These are phyloP conservation scores for Skeletonema grethae DNA, from an alignment of 108 stramenopile genomes.

Conservation along the genomic window DNA sequence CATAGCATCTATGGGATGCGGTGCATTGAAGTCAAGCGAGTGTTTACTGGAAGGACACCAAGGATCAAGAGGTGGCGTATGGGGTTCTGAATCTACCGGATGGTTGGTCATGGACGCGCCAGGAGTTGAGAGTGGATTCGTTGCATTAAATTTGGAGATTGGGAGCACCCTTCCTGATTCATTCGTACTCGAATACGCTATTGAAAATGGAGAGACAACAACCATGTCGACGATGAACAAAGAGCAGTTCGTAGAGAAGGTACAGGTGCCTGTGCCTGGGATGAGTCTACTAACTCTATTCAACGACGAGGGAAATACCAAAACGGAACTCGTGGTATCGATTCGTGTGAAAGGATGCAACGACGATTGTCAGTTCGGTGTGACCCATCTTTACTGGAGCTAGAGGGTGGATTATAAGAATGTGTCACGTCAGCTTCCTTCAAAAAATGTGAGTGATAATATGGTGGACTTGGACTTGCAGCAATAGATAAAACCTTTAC, in stretches of 20 bases:
- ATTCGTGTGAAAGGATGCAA: slow-evolving; percentile 62
- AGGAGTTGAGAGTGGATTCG: slow-evolving; percentile 67
- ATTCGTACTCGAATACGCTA: slow-evolving; percentile 72
- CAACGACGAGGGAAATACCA: slow-evolving; percentile 58
- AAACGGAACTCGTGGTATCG: slow-evolving; percentile 65
- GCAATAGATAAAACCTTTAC: background rate
- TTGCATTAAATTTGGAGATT: slow-evolving; percentile 63
- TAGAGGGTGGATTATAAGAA: background rate
- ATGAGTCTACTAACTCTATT: slow-evolving; percentile 52
- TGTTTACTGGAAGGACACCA: slow-evolving; percentile 77
- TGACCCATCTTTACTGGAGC: slow-evolving; percentile 78
- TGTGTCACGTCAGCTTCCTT: too few relatives aligned
- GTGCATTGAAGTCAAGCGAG: slow-evolving; percentile 28
- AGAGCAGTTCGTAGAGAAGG: slow-evolving; percentile 45
- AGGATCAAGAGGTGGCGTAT: slow-evolving; percentile 64
- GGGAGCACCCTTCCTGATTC: slow-evolving; percentile 57
- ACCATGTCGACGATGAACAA: slow-evolving; percentile 48
- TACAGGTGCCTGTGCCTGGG: slow-evolving; percentile 37
- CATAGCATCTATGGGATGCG: slow-evolving; percentile 51
- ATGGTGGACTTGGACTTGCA: background rate
- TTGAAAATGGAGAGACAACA: slow-evolving; percentile 49
- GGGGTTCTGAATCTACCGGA: slow-evolving; percentile 69
- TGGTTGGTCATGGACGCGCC: slow-evolving; percentile 72
- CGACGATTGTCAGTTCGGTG: slow-evolving; percentile 37
- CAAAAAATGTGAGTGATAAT: background rate